phyloP scores from a whole-genome alignment of 2,329 filamentous ascomycete species.

The Canariomyces notabilis region DNA sequence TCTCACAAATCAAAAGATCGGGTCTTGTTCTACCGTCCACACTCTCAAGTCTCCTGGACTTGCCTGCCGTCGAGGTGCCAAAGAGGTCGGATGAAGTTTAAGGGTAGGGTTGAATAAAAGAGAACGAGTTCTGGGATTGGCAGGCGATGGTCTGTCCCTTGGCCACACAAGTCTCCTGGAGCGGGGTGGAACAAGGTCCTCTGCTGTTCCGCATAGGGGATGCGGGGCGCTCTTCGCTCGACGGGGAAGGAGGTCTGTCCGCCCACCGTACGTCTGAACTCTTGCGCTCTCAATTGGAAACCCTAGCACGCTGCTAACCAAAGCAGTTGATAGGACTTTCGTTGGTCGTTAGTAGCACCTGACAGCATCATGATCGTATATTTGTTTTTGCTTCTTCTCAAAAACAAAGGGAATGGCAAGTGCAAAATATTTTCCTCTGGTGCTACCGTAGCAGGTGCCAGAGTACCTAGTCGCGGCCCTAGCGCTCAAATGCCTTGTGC shows the following conservation, averaged over 20 bases:
- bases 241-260: not conserved
- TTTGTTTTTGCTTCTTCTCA: not conserved
- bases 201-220: conserved; percentile 5
- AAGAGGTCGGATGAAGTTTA: conserved; percentile 6
- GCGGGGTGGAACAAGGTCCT: conserved; percentile 18
- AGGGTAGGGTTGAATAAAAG: conserved; percentile 1
- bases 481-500: conserved; percentile 14
- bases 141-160: conserved; percentile 10
- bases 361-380: not conserved
- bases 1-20: conserved; percentile 11
- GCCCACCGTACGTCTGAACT: not conserved
- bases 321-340: not conserved
- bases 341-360: not conserved
- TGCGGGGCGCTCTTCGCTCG: not conserved
- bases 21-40: too few relatives aligned
- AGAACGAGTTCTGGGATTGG: conserved; percentile 4
- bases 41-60: not conserved
- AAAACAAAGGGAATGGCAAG: not conserved
- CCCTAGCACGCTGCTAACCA: not conserved
- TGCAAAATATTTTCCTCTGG: not conserved
- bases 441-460: not conserved
- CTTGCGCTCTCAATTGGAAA: too few relatives aligned
- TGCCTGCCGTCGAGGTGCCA: not conserved
- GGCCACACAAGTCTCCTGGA: conserved; percentile 12
- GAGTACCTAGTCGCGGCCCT: not conserved